Evolutionary conservation across 148 eudicot genomes (phyloP), one percentile per base, ranked within the genome.

Genomic region (Bassia scoparia): DNA sequence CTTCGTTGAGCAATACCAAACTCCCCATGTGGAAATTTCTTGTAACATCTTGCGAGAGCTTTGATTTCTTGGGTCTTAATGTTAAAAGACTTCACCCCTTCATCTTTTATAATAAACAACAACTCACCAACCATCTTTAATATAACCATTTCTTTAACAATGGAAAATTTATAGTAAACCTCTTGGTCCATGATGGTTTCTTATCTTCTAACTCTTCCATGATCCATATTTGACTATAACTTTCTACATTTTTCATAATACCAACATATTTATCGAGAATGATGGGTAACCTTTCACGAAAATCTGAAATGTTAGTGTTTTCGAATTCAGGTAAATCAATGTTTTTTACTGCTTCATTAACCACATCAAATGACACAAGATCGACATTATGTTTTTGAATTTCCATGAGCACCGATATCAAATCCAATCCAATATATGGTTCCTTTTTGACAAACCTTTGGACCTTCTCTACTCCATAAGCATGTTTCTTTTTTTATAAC

Each of bases 21-120:
- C 73, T 76, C 21, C 68, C 73, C 24, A 68, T 24, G 1, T 2
- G 67, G 68, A 16, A 12, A 4, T 34, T 68, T 13, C 20, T 21
- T 60, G 41, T 76, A 76, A 59, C 68, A 43, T 34, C 68, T 76
- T 35, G 78, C 60, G 48, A 76, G 43, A 7, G 48, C 49, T 59
- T 44, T 76, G 20, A 11, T 62, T 33, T 76, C 60, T 33, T 60
- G n/a, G n/a, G 34, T 68, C 23, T 76, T 58, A 33, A 76, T 70
- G 60, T 68, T 60, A 17, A 68, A 76, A 15, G 73, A 76, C 9
- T 56, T 18, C 24, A 76, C 73, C 41, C 68, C 72, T 60, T 27
- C 58, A 44, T 16, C 2, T 18, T 46, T 49, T 76, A 41, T 67
- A 8, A 7, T 17, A 23, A 54, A 59, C 59, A 76, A 59, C 11